A percentile compares a stretch with the other conserved stretches of the same genome.
These are phyloP conservation scores for Pseudogymnoascus sp. DNA, from an alignment of 2,329 filamentous ascomycete genomes.

Conservation along the genomic window DNA sequence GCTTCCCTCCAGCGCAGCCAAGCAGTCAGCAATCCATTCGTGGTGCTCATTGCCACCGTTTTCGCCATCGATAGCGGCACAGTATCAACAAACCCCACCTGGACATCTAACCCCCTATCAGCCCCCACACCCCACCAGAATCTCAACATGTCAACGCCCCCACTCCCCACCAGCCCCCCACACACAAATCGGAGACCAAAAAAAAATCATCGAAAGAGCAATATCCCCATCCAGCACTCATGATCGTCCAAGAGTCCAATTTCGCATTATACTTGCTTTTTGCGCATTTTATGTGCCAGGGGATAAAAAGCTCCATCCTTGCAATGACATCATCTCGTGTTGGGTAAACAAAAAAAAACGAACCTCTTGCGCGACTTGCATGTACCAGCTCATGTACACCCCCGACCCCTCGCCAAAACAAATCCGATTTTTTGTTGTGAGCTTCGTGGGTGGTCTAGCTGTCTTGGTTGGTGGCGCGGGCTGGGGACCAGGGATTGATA, in stretches of 20 bases:
- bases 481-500: not conserved
- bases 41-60: not conserved
- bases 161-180: not conserved
- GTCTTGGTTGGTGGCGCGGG: not conserved
- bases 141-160: constrained; percentile 5
- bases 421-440: not conserved
- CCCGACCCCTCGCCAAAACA: not conserved
- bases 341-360: not conserved
- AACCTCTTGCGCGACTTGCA: constrained; percentile 2
- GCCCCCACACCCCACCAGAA: constrained; percentile 6
- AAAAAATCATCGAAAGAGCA: not conserved
- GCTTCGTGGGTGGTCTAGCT: not conserved
- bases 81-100: not conserved
- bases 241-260: not conserved
- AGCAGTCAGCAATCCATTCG: not conserved
- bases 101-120: not conserved
- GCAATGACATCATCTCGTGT: not conserved
- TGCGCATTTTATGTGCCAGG: not conserved
- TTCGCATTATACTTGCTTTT: not conserved
- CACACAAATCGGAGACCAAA: not conserved
- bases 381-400: not conserved
- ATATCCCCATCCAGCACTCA: not conserved
- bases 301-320: not conserved
- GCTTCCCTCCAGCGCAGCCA: not conserved
- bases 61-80: constrained; percentile 6